Base-by-base conservation (phyloP, 345 rosid genomes). In the Lumnitzera racemosa region DNA sequence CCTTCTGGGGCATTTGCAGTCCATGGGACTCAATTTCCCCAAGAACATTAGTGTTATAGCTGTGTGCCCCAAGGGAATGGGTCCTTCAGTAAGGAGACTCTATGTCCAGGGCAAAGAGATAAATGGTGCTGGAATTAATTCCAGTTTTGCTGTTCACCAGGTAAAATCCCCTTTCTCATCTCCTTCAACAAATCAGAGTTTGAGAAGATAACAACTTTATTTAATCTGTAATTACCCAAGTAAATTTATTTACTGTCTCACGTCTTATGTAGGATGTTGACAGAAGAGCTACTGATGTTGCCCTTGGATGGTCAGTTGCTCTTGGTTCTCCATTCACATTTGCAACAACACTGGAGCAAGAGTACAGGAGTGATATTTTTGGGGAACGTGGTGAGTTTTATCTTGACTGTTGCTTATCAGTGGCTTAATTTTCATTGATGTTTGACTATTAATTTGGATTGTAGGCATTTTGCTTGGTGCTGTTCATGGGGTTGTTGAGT, bases 301-400 rank as follows among this genome's bases (percentile, higher is more conserved):
- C 96, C 56, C 64, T 91, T 51, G 95, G 95, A 71, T 91, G 96
- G 92, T 91, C 95, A 4, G 78, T 91, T 70, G 98, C 92, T 56
- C 90, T 89, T 62, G 98, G 96, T 41, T 91, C 98, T 57, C 96
- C 96, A 47, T 87, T 85, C 66, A 81, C 96, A 6, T 91, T 91
- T 78, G 95, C 90, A 23, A 89, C 92, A 20, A 88, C 91, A 47
- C 75, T 90, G 67, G 97, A 90, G 77, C 87, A 83, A 70, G 97
- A 90, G 78, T 90, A 90, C 76, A 88, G 68, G 87, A 90, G 97
- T 81, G 97, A 90, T 71, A 90, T 90, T 63, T 90, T 90, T 59
- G 97, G 97, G 63, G 97, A 90, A 73, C 78, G 96, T 15, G 97
- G 97, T 86, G 52, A 70, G 86, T 70, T 41, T 49, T 9, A 36